Base-by-base conservation (phyloP, 1,284 basidiomycete genomes). In the Rhodotorula sp. region DNA sequence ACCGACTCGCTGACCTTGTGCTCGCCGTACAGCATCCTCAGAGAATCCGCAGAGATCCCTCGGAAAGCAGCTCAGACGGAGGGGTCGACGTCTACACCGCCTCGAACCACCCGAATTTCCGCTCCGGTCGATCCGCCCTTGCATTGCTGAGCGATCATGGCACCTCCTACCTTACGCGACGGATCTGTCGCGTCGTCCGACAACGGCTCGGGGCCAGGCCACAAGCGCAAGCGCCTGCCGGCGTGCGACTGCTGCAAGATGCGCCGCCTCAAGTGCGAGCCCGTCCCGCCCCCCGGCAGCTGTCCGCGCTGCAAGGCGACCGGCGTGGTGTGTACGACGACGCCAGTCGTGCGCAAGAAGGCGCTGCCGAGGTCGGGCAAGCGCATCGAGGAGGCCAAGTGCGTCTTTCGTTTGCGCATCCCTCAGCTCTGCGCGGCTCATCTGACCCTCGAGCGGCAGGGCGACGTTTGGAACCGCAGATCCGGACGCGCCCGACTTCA, bases 171-270 rank as follows among this genome's bases (percentile, higher is more conserved):
- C 19, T 17, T 21, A 17, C 48, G 48, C 19, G 19, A 49, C 34
- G 34, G 34, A 34, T 34, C 34, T 34, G 34, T 49, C 19, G 52
- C 44, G 21, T 23, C 54, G 5, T 46, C 49, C 27, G 34, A 23
- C 1, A 41, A 14, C 23, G 57, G 45, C 49, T 50, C 34, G 46
- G 64, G 64, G 4, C 41, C 34, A 23, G 67, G 61, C 17, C 64
- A 58, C 41, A 70, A 70, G 44, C 63, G 68, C 41, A 70, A 70
- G 55, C 55, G 64, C 42, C 54, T 70, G 7, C 68, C 68, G 23
- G 68, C 68, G 10, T 73, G 72, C 66, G 68, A 74, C 53, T 64
- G 66, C 49, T 74, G 72, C 64, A 70, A 71, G 54, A 50, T 74
- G 25, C 46, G 72, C 21, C 58, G 72, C 14, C 57, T 74, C 3